Evolutionary conservation across 257 asterid species (phyloP), one percentile per base, ranked within the genome.

Genomic region (Capsicum baccatum): DNA sequence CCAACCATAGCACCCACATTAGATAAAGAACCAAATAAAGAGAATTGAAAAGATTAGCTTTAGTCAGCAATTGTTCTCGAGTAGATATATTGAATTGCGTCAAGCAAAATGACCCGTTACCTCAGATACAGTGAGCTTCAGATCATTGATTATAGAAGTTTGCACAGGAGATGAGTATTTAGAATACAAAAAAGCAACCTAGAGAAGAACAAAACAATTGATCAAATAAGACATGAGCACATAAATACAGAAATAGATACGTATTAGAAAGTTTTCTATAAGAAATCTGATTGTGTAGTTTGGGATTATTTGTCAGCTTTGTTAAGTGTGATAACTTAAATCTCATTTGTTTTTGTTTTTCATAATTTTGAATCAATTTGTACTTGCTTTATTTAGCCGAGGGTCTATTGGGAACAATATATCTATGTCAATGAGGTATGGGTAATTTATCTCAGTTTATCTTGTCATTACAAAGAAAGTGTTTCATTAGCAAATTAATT

Each of bases 1-100:
- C 99, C 98, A 80, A 94, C 98, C 99, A 96, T 94, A 70, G 99
- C 98, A 48, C 99, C 99, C 83, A 93, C 99, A 80, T 96, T 96
- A 3, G 98, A 90, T 44, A 96, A 89, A 64, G 99, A 96, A 84
- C 99, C 99, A 59, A 96, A 96, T 42, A 92, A 81, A 50, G 99
- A 96, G 89, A 94, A 96, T 98, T 96, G 92, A 57, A 83, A 83
- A 67, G 52, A 16, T 9, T n/a, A 59, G 55, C n/a, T 68, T 12
- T 26, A 60, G 4, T 68, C 69, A 82, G 80, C 67, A 66, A 50
- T 44, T 64, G 5, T 35, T 47, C 69, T 3, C 13, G 42, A 69
- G 35, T 13, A 54, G 55, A 83, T 54, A 44, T 42, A 82, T 44
- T 2, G 9, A 57, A 35, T 52, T n/a, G 63, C n/a, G 66, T 44